phyloP scores from a whole-genome alignment of 352 stramenopile genomes.

The Peronosclerospora sorghi region DNA sequence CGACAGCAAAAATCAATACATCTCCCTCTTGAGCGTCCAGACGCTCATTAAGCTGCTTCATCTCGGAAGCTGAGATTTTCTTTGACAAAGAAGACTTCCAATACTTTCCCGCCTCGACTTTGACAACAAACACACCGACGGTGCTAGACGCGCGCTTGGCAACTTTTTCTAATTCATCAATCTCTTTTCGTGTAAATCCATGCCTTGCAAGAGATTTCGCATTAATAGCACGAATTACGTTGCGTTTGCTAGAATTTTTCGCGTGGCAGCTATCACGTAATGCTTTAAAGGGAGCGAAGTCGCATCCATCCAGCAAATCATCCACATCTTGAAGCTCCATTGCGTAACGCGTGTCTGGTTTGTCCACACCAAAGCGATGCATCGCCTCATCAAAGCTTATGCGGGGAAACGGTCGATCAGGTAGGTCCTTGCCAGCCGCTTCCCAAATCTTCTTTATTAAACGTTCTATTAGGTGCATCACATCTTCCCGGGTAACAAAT shows the following conservation, averaged over 20 bases:
- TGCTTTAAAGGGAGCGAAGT: conserved; percentile 38
- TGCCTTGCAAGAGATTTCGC: conserved; percentile 36
- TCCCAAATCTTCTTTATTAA: conserved; percentile 63
- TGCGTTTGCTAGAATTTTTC: conserved; percentile 19
- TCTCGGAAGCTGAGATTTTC: conserved; percentile 37
- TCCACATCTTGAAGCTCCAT: conserved; percentile 56
- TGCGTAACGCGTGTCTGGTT: conserved; percentile 73
- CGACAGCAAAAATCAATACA: conserved; percentile 52
- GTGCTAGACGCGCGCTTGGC: conserved; percentile 35
- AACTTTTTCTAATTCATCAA: conserved; percentile 42
- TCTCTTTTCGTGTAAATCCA: conserved; percentile 68
- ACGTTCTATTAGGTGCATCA: conserved; percentile 68
- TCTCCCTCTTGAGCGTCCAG: conserved; percentile 53
- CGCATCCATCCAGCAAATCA: conserved; percentile 24
- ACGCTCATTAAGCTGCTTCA: conserved; percentile 31
- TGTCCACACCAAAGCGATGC: conserved; percentile 75
- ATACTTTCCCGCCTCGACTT: conserved; percentile 37
- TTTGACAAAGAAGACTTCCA: conserved; percentile 70
- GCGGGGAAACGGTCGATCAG: conserved; percentile 31
- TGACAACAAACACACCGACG: conserved; percentile 40
- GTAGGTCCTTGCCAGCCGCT: conserved; percentile 32
- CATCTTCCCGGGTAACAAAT: conserved; percentile 60
- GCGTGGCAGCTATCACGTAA: conserved; percentile 11
- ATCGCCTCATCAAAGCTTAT: conserved; percentile 75
- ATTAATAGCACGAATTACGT: conserved; percentile 61